Evolutionary conservation across 257 asterid species (phyloP).

Genomic region (Thymus mandschuricus): DNA sequence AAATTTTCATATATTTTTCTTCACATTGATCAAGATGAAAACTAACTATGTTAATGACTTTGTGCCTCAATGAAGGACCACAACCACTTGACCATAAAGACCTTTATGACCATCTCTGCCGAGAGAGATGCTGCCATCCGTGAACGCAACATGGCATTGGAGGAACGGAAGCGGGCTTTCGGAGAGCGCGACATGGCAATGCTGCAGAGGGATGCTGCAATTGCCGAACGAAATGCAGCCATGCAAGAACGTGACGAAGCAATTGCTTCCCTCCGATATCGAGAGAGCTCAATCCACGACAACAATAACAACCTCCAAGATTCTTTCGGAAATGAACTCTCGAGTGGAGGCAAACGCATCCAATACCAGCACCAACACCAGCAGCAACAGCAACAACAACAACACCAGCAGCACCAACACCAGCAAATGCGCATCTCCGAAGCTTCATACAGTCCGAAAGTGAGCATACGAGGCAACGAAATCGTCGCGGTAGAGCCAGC

Average conservation of each 20-base stretch:
- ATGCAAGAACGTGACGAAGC: conserved; percentile 78
- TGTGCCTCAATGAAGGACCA: conserved; percentile 60
- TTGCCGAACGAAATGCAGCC: conserved; percentile 81
- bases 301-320: conserved; percentile 42
- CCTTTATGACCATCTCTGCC: conserved; percentile 90
- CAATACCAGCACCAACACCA: conserved; percentile 51
- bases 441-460: conserved; percentile 51
- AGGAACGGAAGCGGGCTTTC: conserved; percentile 89
- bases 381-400: conserved; percentile 39
- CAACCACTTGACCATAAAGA: conserved; percentile 73
- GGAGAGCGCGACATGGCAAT: conserved; percentile 93
- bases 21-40: conserved; percentile 4
- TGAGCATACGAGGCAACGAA: conserved; percentile 41
- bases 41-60: conserved; percentile 18
- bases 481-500: conserved; percentile 45
- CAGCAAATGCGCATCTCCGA: conserved; percentile 49
- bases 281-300: conserved; percentile 61
- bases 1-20: neutral
- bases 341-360: conserved; percentile 49
- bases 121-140: conserved; percentile 95
- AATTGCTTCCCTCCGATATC: conserved; percentile 57
- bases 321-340: conserved; percentile 49
- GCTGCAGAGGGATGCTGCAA: conserved; percentile 91
- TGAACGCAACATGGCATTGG: conserved; percentile 94
- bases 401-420: conserved; percentile 1